A percentile compares a stretch with the other conserved stretches of the same genome.
These are phyloP conservation scores for Clarireedia paspali DNA, from an alignment of 2,329 filamentous ascomycete genomes.

Conservation along the genomic window DNA sequence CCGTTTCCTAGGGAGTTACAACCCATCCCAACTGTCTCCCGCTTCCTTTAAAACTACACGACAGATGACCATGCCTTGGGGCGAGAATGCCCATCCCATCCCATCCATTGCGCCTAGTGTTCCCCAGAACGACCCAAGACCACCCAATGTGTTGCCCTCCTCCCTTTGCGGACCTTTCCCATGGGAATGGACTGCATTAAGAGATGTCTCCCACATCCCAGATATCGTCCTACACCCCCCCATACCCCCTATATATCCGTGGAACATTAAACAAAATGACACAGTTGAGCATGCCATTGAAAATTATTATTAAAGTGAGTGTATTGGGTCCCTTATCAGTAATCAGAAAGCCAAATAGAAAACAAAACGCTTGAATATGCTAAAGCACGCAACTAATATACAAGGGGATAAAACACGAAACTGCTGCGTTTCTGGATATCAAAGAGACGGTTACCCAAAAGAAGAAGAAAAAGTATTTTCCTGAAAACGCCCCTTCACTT, in stretches of 20 bases:
- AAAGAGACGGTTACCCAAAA: neutral
- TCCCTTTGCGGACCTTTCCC: neutral
- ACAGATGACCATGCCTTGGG: neutral
- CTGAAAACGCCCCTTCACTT: slow-evolving; percentile 16
- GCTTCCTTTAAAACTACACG: neutral
- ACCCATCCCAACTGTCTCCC: no score
- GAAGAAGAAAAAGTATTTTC: neutral
- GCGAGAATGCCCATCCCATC: neutral
- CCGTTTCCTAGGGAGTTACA: neutral
- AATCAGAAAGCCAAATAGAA: neutral
- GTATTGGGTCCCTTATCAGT: neutral
- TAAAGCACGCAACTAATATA: neutral
- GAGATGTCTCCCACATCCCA: neutral
- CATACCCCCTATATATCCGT: neutral
- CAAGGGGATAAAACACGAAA: neutral
- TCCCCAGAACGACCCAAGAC: neutral
- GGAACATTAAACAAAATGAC: neutral
- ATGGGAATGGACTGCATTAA: neutral
- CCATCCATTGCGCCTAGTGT: neutral
- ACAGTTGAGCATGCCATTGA: neutral
- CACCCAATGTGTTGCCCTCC: neutral
- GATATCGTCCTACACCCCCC: neutral
- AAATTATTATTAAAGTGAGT: neutral
- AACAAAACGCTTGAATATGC: neutral
- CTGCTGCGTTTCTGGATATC: neutral